Percentiles rank a stretch among this genome's conserved stretches.
Evolutionary conservation across 2,329 filamentous ascomycete species (phyloP).

Genomic region (Xylaria sp.): DNA sequence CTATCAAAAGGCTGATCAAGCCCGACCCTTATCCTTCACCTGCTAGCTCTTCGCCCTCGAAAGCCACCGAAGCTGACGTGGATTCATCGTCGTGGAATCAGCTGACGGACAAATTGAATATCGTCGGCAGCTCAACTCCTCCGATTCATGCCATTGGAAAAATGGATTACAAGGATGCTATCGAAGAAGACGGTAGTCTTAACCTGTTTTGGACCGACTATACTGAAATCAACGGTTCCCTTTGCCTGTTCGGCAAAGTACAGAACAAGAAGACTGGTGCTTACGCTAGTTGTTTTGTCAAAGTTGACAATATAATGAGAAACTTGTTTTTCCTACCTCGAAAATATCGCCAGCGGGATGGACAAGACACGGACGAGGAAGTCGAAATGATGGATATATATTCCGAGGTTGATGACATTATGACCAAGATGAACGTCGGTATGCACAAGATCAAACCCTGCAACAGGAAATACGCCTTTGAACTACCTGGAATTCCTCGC

Average conservation of each 20-base stretch:
- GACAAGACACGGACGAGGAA: constrained; percentile 78
- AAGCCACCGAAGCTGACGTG: constrained; percentile 68
- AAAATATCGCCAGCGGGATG: constrained; percentile 65
- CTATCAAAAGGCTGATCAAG: constrained; percentile 79
- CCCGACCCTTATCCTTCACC: constrained; percentile 75
- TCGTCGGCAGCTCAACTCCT: constrained; percentile 77
- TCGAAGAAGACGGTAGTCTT: constrained; percentile 92
- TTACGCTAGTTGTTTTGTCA: constrained; percentile 93
- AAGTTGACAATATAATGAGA: constrained; percentile 91
- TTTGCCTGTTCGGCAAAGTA: constrained; percentile 97
- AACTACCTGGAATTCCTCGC: constrained; percentile 85
- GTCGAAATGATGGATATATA: constrained; percentile 92
- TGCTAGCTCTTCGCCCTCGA: constrained; percentile 79
- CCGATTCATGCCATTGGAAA: constrained; percentile 79
- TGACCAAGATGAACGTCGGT: constrained; percentile 85
- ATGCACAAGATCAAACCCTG: constrained; percentile 95
- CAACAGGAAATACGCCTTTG: constrained; percentile 94
- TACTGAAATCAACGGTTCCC: constrained; percentile 87
- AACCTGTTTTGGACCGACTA: constrained; percentile 99
- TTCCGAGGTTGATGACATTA: constrained; percentile 85
- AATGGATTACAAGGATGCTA: constrained; percentile 81
- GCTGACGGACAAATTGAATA: constrained; percentile 85
- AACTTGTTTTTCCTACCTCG: constrained; percentile 95
- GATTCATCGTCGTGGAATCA: constrained; percentile 90
- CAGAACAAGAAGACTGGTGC: constrained; percentile 83